Evolutionary conservation across 768 basidiomycete species (phyloP), one percentile per base, ranked within the genome.

Genomic region (Lactarius sp.): DNA sequence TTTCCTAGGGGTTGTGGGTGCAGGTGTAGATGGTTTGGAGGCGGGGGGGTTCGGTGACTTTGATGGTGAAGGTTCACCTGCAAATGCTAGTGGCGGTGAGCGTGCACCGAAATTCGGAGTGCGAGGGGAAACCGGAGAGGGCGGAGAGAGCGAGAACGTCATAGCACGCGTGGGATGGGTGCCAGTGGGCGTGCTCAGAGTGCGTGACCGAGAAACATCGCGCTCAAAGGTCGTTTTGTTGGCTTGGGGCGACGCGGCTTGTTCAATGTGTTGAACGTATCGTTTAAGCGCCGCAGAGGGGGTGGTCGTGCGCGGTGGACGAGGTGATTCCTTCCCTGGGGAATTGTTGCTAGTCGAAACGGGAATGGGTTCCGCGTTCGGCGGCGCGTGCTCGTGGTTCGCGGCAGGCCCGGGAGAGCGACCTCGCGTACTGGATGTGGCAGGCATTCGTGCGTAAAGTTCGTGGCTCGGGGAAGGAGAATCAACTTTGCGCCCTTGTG

Each of bases 151-250:
- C 18, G 46, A 47, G 36, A 51, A 41, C 16, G 49, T 39, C 49
- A 50, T 27, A 34, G 36, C n/a, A 20, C 44, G 65, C 12, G 56
- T 41, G 13, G 59, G 54, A 49, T 20, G 36, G n/a, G 52, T 31
- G 4, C 42, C 57, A 39, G 41, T 18, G 66, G 76, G 72, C 3
- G 71, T 74, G 49, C 67, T 67, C 36, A 74, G 1, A 22, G 66
- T 61, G 36, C 56, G 61, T n/a, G 54, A n/a, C n/a, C 61, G 66
- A 13, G 53, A 41, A 18, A 27, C 12, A 39, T 56, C 59, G 12
- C 16, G 39, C 27, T 41, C 62, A 18, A 18, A 14, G 22, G 51
- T 39, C 5, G 52, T 27, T 44, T 42, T 60, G 55, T 33, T 55
- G n/a, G 52, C 52, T 16, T 47, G 51, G 5, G 61, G 53, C 3